Evolutionary conservation across 2,329 filamentous ascomycete genomes (phyloP).

Genomic region (Ascochyta pisi): DNA sequence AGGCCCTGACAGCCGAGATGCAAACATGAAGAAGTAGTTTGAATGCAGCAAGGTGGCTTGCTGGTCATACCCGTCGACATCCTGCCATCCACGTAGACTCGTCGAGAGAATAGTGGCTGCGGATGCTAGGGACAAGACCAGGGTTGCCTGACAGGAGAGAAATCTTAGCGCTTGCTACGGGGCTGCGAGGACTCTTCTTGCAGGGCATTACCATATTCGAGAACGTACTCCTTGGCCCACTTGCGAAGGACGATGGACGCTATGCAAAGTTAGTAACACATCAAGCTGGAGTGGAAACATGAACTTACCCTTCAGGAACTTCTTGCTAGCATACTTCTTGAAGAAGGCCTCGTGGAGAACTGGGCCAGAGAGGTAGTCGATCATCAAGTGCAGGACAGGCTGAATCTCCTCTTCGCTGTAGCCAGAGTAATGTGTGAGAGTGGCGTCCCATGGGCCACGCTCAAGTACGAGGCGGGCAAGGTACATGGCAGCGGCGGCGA

Average conservation of each 20-base stretch:
- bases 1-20: constrained; percentile 39
- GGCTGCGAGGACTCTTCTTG: constrained; percentile 37
- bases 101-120: constrained; percentile 10
- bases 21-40: constrained; percentile 39
- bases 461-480: constrained; percentile 88
- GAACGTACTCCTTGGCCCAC: constrained; percentile 82
- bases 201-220: constrained; percentile 41
- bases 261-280: constrained; percentile 48
- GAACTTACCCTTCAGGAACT: constrained; percentile 90
- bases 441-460: constrained; percentile 89
- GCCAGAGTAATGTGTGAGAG: constrained; percentile 87
- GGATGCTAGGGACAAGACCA: constrained; percentile 18
- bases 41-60: constrained; percentile 18
- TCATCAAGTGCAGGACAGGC: constrained; percentile 91
- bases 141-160: constrained; percentile 28
- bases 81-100: background rate
- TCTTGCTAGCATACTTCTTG: constrained; percentile 99
- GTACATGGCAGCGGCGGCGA: constrained; percentile 95
- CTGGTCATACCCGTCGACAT: constrained; percentile 8
- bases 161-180: constrained; percentile 32
- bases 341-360: constrained; percentile 97
- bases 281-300: background rate
- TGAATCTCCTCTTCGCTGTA: constrained; percentile 93
- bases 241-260: constrained; percentile 89
- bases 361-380: constrained; percentile 91